These are phyloP conservation scores for Neonectria sp. DNA, from an alignment of 2,329 filamentous ascomycete species.

Conservation along the genomic window DNA sequence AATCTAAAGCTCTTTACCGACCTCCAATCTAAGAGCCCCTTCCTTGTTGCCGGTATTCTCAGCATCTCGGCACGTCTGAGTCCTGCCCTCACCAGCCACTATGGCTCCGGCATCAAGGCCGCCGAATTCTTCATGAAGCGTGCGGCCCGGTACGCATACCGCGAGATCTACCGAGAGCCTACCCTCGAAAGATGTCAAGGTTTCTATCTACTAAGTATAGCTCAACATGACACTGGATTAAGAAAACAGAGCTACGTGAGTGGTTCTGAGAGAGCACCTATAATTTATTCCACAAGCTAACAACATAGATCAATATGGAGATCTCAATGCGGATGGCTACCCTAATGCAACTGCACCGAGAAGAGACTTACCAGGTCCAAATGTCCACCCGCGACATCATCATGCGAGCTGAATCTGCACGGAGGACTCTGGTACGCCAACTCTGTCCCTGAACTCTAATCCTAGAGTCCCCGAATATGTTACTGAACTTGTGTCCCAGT, in stretches of 20 bases:
- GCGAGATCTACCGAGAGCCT: conserved; percentile 67
- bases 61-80: conserved; percentile 71
- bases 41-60: conserved; percentile 69
- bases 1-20: conserved; percentile 62
- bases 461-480: too few species aligned
- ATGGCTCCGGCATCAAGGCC: conserved; percentile 66
- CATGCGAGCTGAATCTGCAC: conserved; percentile 68
- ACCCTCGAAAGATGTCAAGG: conserved; percentile 70
- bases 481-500: conserved; percentile 54
- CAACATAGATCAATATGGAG: conserved; percentile 67
- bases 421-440: conserved; percentile 66
- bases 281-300: conserved; percentile 12
- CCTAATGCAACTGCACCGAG: conserved; percentile 68
- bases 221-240: conserved; percentile 70
- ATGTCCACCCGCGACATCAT: conserved; percentile 62
- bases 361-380: conserved; percentile 65
- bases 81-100: conserved; percentile 61
- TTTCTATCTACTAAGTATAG: conserved; percentile 72
- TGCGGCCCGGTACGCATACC: conserved; percentile 62
- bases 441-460: conserved; percentile 37
- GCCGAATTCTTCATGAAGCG: conserved; percentile 69
- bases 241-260: conserved; percentile 69
- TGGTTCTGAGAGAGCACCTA: conserved; percentile 16
- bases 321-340: conserved; percentile 70
- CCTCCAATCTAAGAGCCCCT: conserved; percentile 65